Conservation (phyloP, 768 basidiomycete species). For the Calvatia gigantea region DNA sequence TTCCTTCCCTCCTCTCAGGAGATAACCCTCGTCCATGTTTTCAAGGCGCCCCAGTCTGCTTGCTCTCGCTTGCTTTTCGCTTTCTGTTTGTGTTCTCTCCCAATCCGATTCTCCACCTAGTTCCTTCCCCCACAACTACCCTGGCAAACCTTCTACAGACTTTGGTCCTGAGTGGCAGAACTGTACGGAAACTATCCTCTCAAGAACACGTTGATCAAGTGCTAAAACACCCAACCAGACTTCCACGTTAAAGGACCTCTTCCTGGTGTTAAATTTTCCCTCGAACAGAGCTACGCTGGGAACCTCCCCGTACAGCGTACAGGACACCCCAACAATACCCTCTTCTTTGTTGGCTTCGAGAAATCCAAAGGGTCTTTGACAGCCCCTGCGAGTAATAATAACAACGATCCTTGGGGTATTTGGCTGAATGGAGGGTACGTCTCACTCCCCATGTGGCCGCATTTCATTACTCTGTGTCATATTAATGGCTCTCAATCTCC, state of each 20-base stretch:
- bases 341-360: constrained; percentile 68
- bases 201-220: neutral
- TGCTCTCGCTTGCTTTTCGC: constrained; percentile 21
- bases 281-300: constrained; percentile 56
- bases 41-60: constrained; percentile 21
- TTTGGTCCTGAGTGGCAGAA: constrained; percentile 59
- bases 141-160: constrained; percentile 41
- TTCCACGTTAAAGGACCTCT: constrained; percentile 53
- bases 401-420: constrained; percentile 61
- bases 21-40: constrained; percentile 5
- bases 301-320: constrained; percentile 58
- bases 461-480: neutral
- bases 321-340: constrained; percentile 59
- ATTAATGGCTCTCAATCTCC: neutral
- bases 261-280: constrained; percentile 58
- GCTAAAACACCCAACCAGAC: constrained; percentile 32
- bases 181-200: constrained; percentile 36
- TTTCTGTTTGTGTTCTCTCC: constrained; percentile 19
- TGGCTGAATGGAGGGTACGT: constrained; percentile 68
- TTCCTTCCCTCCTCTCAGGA: constrained; percentile 5
- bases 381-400: constrained; percentile 23
- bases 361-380: constrained; percentile 55
- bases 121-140: constrained; percentile 45
- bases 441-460: neutral
- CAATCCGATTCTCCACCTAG: constrained; percentile 29